Conservation (phyloP, 1,139 yeast species). For the Sugiyamaella novakii region DNA sequence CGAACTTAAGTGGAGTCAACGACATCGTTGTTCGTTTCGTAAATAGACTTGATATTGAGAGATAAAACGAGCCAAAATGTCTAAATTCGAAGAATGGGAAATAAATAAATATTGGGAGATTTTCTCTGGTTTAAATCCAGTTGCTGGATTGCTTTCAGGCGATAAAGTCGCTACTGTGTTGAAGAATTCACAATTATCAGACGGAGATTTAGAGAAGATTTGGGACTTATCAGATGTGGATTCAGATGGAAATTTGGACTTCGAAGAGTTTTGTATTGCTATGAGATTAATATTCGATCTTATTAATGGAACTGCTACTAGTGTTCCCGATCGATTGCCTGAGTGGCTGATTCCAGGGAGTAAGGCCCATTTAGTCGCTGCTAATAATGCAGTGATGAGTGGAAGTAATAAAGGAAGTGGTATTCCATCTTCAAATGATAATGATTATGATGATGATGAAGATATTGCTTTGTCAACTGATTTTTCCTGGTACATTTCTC, state of each 20-base stretch:
- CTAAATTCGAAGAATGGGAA: slow-evolving; percentile 86
- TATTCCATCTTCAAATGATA: slow-evolving; percentile 22
- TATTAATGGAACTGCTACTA: slow-evolving; percentile 69
- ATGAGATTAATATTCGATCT: slow-evolving; percentile 92
- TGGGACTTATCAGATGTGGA: slow-evolving; percentile 96
- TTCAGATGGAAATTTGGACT: slow-evolving; percentile 85
- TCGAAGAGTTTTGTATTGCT: slow-evolving; percentile 96
- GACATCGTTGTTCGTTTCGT: neutral
- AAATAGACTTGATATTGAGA: too few relatives aligned
- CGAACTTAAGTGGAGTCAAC: neutral
- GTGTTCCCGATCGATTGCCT: slow-evolving; percentile 74
- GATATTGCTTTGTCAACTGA: slow-evolving; percentile 61
- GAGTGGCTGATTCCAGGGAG: slow-evolving; percentile 91
- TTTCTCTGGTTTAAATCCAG: slow-evolving; percentile 84
- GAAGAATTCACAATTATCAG: slow-evolving; percentile 82
- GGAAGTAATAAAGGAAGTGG: slow-evolving; percentile 26
- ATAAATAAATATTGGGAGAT: slow-evolving; percentile 97
- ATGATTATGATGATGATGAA: slow-evolving; percentile 49
- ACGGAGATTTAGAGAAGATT: slow-evolving; percentile 71
- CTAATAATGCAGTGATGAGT: slow-evolving; percentile 61
- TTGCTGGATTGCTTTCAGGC: slow-evolving; percentile 74
- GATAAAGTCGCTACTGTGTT: slow-evolving; percentile 84
- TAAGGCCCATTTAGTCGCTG: slow-evolving; percentile 80
- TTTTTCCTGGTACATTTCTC: slow-evolving; percentile 96
- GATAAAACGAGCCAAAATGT: too few relatives aligned